Evolutionary conservation across 2,329 filamentous ascomycete species (phyloP).

Genomic region (Trichoderma endophyticum): DNA sequence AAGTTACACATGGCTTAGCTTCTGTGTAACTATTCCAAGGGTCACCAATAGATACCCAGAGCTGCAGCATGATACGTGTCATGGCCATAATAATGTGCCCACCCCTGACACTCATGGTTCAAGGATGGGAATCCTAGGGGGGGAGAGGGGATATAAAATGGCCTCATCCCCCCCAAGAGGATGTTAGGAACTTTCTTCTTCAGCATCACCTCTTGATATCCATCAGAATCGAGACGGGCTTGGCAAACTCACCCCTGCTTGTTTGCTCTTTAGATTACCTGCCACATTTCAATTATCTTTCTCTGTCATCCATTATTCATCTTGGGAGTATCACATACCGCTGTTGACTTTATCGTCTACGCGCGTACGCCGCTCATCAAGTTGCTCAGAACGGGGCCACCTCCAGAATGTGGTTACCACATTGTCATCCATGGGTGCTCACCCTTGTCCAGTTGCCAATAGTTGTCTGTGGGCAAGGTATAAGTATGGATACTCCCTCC

Average conservation of each 20-base stretch:
- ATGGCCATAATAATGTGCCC: not conserved
- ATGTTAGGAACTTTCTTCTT: not conserved
- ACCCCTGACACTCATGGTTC: not conserved
- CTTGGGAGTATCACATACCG: not conserved
- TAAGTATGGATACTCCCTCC: not conserved
- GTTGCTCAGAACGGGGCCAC: not conserved
- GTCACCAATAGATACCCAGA: not conserved
- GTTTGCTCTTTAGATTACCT: not conserved
- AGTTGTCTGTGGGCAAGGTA: not conserved
- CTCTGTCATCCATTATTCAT: not conserved
- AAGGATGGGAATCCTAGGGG: not conserved
- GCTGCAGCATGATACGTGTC: not conserved
- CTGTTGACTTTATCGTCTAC: not conserved
- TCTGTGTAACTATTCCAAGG: not conserved
- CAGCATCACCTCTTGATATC: not conserved
- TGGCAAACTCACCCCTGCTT: not conserved
- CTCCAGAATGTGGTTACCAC: not conserved
- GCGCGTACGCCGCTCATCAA: constrained; percentile 10
- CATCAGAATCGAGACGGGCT: not conserved
- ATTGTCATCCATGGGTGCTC: not conserved
- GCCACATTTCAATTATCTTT: not conserved
- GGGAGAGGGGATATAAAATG: not conserved
- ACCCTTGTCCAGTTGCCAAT: not conserved
- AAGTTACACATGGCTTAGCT: constrained; percentile 8
- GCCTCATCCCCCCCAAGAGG: not conserved